Base-by-base conservation (phyloP, 495 filamentous ascomycete genomes). In the Aspergillus asperescens region DNA sequence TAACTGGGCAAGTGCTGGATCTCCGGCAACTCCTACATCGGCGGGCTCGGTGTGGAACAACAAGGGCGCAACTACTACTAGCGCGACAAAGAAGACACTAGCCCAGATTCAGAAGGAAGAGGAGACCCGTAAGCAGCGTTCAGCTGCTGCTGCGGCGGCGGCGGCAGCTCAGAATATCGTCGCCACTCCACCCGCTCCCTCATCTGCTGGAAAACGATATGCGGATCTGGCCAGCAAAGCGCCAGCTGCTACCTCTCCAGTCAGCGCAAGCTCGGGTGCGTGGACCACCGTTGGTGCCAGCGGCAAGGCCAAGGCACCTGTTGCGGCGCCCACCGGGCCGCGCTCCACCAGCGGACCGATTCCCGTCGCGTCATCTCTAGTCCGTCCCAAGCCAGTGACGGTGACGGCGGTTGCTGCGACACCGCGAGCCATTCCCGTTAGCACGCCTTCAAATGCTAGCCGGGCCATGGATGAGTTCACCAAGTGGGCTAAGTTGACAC, bases 231-330 rank as follows among this genome's bases (percentile, higher is more conserved):
- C 94, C 18, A 82, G 89, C 72, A 96, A 96, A 72, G 72, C 70
- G 18, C 66, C 76, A 19, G 66, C 72, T n/a, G 63, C 72, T 13
- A 62, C 68, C 45, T 57, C 66, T 39, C 64, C 67, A 40, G 62
- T 73, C 32, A 62, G 62, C 7, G 57, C 69, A 15, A 58, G 66
- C 6, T 37, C 69, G 4, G 77, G 85, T 32, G 90, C 89, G 16
- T 97, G 94, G 94, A 92, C 90, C 27, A 97, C 91, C 0, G 93
- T 97, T 37, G 94, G 94, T n/a, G 89, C 91, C 12, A 81, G 89
- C 51, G 93, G 93, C 5, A 97, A 96, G 71, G 78, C 85, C 27
- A 97, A 95, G 75, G 73, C 81, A 15, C 81, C 82, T 1, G 79
- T 80, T 12, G 76, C 76, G n/a, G 72, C 76, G 13, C 70, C 80